Evolutionary conservation across 2,329 filamentous ascomycete species (phyloP).

Genomic region (Fusarium tjaetaba): DNA sequence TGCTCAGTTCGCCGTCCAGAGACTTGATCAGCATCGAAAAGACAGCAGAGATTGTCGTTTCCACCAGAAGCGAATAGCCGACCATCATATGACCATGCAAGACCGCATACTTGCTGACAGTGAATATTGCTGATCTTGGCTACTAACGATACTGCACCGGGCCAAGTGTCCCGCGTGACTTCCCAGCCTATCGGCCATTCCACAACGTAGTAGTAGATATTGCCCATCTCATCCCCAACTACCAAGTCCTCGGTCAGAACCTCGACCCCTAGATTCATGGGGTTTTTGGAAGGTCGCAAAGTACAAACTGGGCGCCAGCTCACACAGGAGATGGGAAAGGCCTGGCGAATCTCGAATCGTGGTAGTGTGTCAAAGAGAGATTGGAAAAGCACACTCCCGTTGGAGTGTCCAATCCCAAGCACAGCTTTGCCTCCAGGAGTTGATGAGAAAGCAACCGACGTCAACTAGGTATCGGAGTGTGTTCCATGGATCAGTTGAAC

Average conservation of each 20-base stretch:
- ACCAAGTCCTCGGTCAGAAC: slow-evolving; percentile 84
- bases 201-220: slow-evolving; percentile 87
- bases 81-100: slow-evolving; percentile 86
- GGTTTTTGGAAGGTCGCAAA: slow-evolving; percentile 62
- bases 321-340: slow-evolving; percentile 78
- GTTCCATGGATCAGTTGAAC: slow-evolving; percentile 60
- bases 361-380: slow-evolving; percentile 76
- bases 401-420: slow-evolving; percentile 83
- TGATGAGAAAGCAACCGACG: slow-evolving; percentile 91
- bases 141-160: slow-evolving; percentile 80
- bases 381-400: slow-evolving; percentile 80
- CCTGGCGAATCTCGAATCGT: slow-evolving; percentile 80
- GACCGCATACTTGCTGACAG: slow-evolving; percentile 88
- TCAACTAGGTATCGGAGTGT: slow-evolving; percentile 65
- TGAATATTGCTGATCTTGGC: slow-evolving; percentile 78
- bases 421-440: slow-evolving; percentile 78
- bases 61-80: slow-evolving; percentile 84
- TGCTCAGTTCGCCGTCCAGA: slow-evolving; percentile 43
- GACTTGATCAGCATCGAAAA: slow-evolving; percentile 77
- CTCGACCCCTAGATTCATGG: slow-evolving; percentile 55
- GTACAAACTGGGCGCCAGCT: slow-evolving; percentile 77
- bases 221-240: slow-evolving; percentile 84
- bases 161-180: slow-evolving; percentile 73
- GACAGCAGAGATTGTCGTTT: slow-evolving; percentile 89
- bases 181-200: slow-evolving; percentile 81